Evolutionary conservation across 169 alveolate species (phyloP).

Genomic region (Cryptosporidium bovis): DNA sequence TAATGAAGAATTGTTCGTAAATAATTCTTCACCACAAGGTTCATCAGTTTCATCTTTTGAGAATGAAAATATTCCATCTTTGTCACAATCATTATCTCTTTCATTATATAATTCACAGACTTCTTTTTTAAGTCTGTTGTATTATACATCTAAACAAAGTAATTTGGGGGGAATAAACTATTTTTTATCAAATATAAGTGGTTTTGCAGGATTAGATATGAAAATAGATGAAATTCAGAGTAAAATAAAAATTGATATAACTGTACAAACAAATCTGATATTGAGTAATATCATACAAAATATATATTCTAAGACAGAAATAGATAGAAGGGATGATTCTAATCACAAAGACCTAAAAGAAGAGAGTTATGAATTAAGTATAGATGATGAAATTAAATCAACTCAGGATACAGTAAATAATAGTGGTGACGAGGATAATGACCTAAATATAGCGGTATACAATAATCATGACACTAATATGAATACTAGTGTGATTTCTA

Average conservation of each 20-base stretch:
- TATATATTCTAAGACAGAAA: not conserved
- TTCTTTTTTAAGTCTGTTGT: too few relatives aligned
- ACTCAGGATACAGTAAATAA: not conserved
- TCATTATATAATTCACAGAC: not conserved
- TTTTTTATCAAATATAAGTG: constrained; percentile 32
- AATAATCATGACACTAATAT: not conserved
- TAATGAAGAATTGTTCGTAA: not conserved
- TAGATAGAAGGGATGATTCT: not conserved
- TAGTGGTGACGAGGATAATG: not conserved
- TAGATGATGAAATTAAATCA: not conserved
- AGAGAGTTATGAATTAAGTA: not conserved
- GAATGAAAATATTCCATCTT: too few relatives aligned
- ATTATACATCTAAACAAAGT: not conserved
- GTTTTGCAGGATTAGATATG: constrained; percentile 64
- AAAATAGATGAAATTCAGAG: not conserved
- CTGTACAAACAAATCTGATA: constrained; percentile 18
- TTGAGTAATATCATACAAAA: not conserved
- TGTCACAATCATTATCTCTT: too few relatives aligned
- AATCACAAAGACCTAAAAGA: not conserved
- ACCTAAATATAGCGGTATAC: not conserved
- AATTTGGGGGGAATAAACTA: constrained; percentile 42
- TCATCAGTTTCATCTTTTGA: not conserved
- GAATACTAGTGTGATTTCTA: not conserved
- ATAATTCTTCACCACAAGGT: not conserved
- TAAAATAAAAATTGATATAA: constrained; percentile 6